Evolutionary conservation across 1,284 basidiomycete genomes (phyloP), one percentile per base, ranked within the genome.

Genomic region (Cutaneotrichosporon sp.): DNA sequence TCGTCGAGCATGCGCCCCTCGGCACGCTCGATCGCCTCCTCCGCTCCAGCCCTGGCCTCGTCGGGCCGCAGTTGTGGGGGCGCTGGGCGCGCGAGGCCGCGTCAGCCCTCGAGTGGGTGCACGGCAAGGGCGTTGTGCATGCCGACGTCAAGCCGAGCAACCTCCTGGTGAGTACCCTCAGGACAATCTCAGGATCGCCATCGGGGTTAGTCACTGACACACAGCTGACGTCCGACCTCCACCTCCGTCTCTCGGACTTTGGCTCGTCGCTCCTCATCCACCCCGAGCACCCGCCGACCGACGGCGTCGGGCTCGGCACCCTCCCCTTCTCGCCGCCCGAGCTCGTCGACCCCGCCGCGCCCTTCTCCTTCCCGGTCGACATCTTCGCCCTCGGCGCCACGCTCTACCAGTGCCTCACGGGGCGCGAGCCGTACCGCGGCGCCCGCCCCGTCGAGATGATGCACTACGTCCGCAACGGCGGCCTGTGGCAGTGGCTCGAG

Each of bases 251-350:
- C 18, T 79, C 79, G 27, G 83, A 84, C 67, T 83, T 82, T 65
- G 81, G 81, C 56, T 81, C 79, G 24, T 79, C 81, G 7, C 69
- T 83, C 18, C 74, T 82, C 55, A 72, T 82, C 34, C 70, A 78
- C 20, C 72, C 78, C 1, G 59, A 69, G 36, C 74, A 79, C 54
- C 75, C 73, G 29, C 81, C 81, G 1, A 76, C 75, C 22, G 80
- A 81, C 66, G 78, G 79, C 11, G 68, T 80, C 4, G 82, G 82
- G 11, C 74, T 82, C 9, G 83, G 83, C 29, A 83, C 83, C 1
- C 74, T 82, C 3, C 72, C 80, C 0, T 84, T 83, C 72, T 79
- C 81, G 0, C 75, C 82, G 0, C 83, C 83, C n/a, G 83, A 84
- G 63, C 77, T 83, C 34, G 74, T 80, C 43, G 73, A 76, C 58